Evolutionary conservation across 2,329 filamentous ascomycete species (phyloP).

Genomic region (Cladophialophora immunda): DNA sequence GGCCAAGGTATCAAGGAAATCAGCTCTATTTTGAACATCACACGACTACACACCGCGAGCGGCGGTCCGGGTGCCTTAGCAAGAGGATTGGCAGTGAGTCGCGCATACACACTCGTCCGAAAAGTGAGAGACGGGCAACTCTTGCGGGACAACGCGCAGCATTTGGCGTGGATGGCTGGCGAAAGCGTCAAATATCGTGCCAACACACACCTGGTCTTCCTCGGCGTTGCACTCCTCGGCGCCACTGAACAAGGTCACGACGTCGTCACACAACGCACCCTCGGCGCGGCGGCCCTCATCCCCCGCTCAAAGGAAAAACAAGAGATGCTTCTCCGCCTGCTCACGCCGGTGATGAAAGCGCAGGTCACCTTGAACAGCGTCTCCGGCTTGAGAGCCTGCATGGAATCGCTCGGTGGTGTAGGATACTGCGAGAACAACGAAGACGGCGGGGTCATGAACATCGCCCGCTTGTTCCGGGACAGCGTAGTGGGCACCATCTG

Average conservation of each 20-base stretch:
- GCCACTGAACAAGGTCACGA: conserved; percentile 44
- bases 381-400: conserved; percentile 39
- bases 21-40: conserved; percentile 74
- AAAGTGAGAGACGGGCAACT: conserved; percentile 49
- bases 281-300: conserved; percentile 36
- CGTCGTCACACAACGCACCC: conserved; percentile 30
- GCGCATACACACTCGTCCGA: conserved; percentile 52
- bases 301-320: conserved; percentile 37
- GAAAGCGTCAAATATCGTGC: conserved; percentile 44
- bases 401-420: conserved; percentile 47
- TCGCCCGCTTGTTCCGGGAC: conserved; percentile 72
- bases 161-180: conserved; percentile 41
- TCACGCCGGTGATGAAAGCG: conserved; percentile 48
- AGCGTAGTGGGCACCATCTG: conserved; percentile 71
- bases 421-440: conserved; percentile 46
- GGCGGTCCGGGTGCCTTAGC: conserved; percentile 50
- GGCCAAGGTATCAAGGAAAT: conserved; percentile 75
- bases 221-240: conserved; percentile 48
- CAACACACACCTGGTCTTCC: conserved; percentile 32
- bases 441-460: conserved; percentile 69
- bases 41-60: conserved; percentile 53
- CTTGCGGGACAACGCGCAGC: conserved; percentile 50
- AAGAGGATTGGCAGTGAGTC: conserved; percentile 51
- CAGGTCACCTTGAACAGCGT: conserved; percentile 37
- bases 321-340: conserved; percentile 44